Evolutionary conservation across 176 grass and related monocot genomes (phyloP), one percentile per base, ranked within the genome.

Genomic region (Eragrostis curvula): DNA sequence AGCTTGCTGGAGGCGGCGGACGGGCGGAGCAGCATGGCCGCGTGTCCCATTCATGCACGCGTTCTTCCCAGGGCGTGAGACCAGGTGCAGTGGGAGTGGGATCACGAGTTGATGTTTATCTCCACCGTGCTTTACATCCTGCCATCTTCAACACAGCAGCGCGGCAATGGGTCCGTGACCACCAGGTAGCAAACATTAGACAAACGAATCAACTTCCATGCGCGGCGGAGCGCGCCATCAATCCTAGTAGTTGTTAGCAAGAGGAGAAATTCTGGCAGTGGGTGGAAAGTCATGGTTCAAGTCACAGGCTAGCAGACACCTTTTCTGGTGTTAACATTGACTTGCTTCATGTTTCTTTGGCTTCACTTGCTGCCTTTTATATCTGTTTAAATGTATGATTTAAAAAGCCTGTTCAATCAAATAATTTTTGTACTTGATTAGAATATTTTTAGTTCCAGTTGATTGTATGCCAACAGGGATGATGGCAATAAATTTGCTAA

Each of bases 381-480:
- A 51, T 74, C 27, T 41, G 2, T 65, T 7, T 16, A 29, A 55
- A 2, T n/a, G n/a, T n/a, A n/a, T n/a, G n/a, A 68, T 69, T 46
- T 20, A 14, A 15, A 24, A 69, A 23, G 81, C 5, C 24, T 51
- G 9, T 42, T 79, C 27, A 39, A 44, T 5, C 36, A 44, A 51
- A 57, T 49, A 44, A 20, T 73, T 55, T 36, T 9, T 57, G 13
- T 74, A 66, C 40, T 81, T 24, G 40, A 20, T 57, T 66, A 40
- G 9, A 48, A 48, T 59, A 12, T 39, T 46, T 68, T 69, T 56
- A 41, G 69, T 4, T 67, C 63, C 36, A 7, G 13, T 57, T 73
- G 48, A 80, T 36, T 72, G 29, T 51, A 72, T 79, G 57, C 5
- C 17, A 73, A 8, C 44, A 43, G 56, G 57, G 45, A 59, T 70